Percentiles rank a stretch among this genome's conserved stretches.
phyloP scores from a whole-genome alignment of 2,329 filamentous ascomycete species.

The Diaporthe eres region DNA sequence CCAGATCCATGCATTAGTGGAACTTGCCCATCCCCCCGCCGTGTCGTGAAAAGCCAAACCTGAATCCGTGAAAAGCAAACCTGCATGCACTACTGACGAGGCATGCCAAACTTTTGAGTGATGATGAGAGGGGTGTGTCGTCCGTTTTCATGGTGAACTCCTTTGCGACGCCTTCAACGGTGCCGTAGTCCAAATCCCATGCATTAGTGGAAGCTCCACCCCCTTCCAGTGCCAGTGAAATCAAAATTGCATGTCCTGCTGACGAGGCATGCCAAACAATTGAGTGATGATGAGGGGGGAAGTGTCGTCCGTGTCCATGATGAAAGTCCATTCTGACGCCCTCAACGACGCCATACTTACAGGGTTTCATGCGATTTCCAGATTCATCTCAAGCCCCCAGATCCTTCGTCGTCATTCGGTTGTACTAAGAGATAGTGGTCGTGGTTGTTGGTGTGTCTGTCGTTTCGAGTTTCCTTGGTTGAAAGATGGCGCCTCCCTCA shows the following conservation, averaged over 20 bases:
- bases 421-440: constrained; percentile 22
- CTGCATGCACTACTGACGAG: not conserved
- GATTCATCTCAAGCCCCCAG: not conserved
- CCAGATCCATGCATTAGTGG: not conserved
- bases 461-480: constrained; percentile 28
- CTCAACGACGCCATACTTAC: constrained; percentile 7
- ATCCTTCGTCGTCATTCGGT: not conserved
- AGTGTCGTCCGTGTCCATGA: constrained; percentile 2
- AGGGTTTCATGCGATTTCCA: not conserved
- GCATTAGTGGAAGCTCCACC: constrained; percentile 20
- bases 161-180: constrained; percentile 10
- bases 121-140: not conserved
- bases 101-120: constrained; percentile 8
- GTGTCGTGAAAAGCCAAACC: not conserved
- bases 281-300: not conserved
- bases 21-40: not conserved
- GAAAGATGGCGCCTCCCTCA: constrained; percentile 22
- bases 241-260: constrained; percentile 1
- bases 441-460: constrained; percentile 4
- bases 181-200: constrained; percentile 28
- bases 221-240: constrained; percentile 15
- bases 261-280: constrained; percentile 3
- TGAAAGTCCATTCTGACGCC: not conserved
- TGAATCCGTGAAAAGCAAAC: not conserved
- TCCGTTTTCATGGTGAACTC: constrained; percentile 11